A percentile compares a stretch with the other conserved stretches of the same genome.
phyloP scores from a whole-genome alignment of 164 flowering plant species.

The Euptelea pleiosperma region DNA sequence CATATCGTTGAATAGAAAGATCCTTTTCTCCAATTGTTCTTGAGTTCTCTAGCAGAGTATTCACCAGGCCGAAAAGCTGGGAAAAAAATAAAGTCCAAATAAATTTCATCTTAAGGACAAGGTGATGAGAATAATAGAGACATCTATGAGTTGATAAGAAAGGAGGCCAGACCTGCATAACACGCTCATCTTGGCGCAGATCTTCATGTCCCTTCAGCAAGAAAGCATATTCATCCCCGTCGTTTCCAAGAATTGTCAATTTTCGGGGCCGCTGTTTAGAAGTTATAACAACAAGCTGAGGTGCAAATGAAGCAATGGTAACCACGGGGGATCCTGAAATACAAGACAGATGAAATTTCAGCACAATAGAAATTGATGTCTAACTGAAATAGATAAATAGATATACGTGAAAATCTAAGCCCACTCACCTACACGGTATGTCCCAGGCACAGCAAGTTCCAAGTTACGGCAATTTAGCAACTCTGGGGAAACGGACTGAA shows the following conservation, averaged over 20 bases:
- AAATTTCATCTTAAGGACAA: background rate
- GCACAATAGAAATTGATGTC: background rate
- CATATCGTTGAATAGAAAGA: conserved; percentile 85
- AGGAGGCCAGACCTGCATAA: conserved; percentile 76
- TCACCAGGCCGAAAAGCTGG: conserved; percentile 96
- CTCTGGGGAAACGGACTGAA: conserved; percentile 93
- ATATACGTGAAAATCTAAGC: background rate
- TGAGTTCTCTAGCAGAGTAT: conserved; percentile 87
- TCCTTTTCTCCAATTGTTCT: conserved; percentile 88
- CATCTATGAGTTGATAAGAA: too few species aligned
- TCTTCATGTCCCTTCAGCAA: conserved; percentile 98
- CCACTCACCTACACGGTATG: conserved; percentile 79
- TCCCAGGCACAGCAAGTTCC: conserved; percentile 99
- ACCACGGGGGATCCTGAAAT: conserved; percentile 75
- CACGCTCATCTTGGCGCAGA: conserved; percentile 98
- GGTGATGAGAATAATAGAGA: background rate
- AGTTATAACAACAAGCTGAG: conserved; percentile 89
- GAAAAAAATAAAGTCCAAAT: conserved; percentile 4
- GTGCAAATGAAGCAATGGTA: conserved; percentile 86
- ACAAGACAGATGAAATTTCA: background rate
- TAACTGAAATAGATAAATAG: background rate
- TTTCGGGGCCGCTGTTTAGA: conserved; percentile 98
- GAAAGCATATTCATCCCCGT: conserved; percentile 94
- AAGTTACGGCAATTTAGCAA: conserved; percentile 70
- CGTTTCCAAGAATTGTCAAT: conserved; percentile 92